Conservation (phyloP, 2,329 filamentous ascomycete genomes). For the Cadophora malorum region DNA sequence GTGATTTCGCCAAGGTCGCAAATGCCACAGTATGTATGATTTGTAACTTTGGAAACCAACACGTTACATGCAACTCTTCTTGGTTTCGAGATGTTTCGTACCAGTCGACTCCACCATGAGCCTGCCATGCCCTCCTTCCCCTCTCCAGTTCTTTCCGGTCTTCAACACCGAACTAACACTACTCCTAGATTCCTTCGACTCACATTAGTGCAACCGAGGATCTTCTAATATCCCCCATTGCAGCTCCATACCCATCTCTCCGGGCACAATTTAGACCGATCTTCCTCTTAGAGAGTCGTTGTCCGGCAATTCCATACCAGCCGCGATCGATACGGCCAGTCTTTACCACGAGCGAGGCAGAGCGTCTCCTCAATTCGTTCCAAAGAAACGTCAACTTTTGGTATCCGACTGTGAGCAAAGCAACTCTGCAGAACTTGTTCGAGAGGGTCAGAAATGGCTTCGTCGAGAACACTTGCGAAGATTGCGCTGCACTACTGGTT, state of each 20-base stretch:
- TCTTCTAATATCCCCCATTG: constrained; percentile 29
- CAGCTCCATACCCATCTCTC: constrained; percentile 33
- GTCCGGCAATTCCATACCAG: constrained; percentile 47
- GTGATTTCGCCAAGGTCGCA: constrained; percentile 33
- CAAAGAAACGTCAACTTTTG: constrained; percentile 57
- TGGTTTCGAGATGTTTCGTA: too few relatives aligned
- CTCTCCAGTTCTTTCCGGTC: neutral
- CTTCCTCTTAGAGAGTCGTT: constrained; percentile 35
- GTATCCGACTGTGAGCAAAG: constrained; percentile 57
- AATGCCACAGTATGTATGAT: constrained; percentile 29
- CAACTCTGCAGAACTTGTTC: constrained; percentile 45
- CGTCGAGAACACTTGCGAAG: constrained; percentile 40
- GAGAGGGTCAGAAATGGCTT: constrained; percentile 32
- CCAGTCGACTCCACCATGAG: neutral
- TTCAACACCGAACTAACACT: neutral
- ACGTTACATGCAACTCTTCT: neutral
- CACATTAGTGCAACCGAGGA: constrained; percentile 36
- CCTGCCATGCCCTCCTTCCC: neutral
- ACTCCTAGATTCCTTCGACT: constrained; percentile 27
- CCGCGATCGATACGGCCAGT: constrained; percentile 51
- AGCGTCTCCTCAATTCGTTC: constrained; percentile 52
- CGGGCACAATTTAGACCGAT: constrained; percentile 30
- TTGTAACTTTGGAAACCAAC: too few relatives aligned
- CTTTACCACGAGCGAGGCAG: constrained; percentile 50
- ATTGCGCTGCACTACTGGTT: constrained; percentile 54